Base-by-base conservation (phyloP, 345 rosid genomes). In the Citrus hindsii region DNA sequence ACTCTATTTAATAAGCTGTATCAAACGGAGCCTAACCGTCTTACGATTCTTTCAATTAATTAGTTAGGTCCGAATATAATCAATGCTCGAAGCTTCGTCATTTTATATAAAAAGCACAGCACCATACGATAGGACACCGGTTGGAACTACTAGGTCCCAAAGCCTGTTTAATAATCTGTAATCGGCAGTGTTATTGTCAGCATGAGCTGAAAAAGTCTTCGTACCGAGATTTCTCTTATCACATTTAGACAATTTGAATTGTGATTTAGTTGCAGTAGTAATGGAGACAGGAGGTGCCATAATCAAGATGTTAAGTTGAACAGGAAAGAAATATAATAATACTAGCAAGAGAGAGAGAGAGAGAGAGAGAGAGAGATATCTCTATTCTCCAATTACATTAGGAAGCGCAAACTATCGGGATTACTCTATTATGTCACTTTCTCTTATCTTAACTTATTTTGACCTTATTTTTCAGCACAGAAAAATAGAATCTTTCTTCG, bases 361-460 rank as follows among this genome's bases (percentile, higher is more conserved):
- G 64, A 12, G 63, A 9, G 32, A 56, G 64, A 12, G 70, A 9
- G 64, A 12, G 70, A 9, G 14, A 40, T 0, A 40, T 2, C 3
- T 40, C 13, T 40, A 40, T 40, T 40, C 69, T 40, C 75, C 68
- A 71, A 64, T 16, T 4, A 5, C 25, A 27, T 78, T 13, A 4
- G 7, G 24, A 32, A 30, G 56, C 42, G 14, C 4, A 62, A 33
- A 46, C 5, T 12, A n/a, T 22, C 0, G 12, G 42, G 42, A 38
- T 38, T 22, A 7, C 22, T 63, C 24, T 59, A 19, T 73, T 0
- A 48, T 25, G 72, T 73, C 81, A 46, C 24, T 68, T 74, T 72
- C 77, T 28, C 40, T 53, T 63, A 33, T 62, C 71, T 48, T 28
- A 19, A 22, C 56, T 75, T 46, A 19, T 56, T 68, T 79, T 67